Base-by-base conservation (phyloP, 2,329 filamentous ascomycete genomes). In the Fragosphaeria purpurea region DNA sequence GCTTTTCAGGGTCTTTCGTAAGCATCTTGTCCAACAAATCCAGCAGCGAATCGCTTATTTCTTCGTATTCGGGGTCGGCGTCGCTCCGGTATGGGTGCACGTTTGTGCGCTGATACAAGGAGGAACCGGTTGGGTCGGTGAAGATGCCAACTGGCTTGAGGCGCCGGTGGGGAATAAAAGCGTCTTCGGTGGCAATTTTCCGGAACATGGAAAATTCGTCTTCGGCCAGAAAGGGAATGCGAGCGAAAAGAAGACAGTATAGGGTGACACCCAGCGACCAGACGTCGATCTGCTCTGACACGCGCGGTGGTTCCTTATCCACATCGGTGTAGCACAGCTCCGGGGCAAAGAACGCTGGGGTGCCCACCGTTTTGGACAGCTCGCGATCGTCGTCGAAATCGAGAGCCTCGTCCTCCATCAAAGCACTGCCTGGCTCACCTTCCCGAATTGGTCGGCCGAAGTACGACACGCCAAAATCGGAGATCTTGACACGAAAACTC, bases 381-480 rank as follows among this genome's bases (percentile, higher is more conserved):
- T 97, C 93, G 53, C 95, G 81, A 55, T 95, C 90, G 63, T 96
- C 88, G 59, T 96, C 90, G 52, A 95, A 82, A 61, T 95, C 88
- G 41, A 81, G 82, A 9, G 87, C 86, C 64, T 96, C 90, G 1
- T 84, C 87, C 63, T 94, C 87, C 4, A 85, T 85, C 13, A 72
- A 82, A 53, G 70, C 83, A 67, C 89, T 85, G 52, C 88, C 84
- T 39, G 82, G 77, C 59, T 94, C 88, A 48, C 86, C 86, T 44
- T 95, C 88, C 40, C 87, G 79, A 52, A 90, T 86, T 1, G 88
- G 88, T 47, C 88, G 82, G 33, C 93, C 93, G 55, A 98, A 88
- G 66, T 97, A 98, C 1, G 93, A 98, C 1, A 98, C 93, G 35
- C 93, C 93, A 70, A 98, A 98, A 63, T 98, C 93, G 5, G 93